phyloP scores from a whole-genome alignment of 208 protist genomes.

The Trypanosoma scelopori region DNA sequence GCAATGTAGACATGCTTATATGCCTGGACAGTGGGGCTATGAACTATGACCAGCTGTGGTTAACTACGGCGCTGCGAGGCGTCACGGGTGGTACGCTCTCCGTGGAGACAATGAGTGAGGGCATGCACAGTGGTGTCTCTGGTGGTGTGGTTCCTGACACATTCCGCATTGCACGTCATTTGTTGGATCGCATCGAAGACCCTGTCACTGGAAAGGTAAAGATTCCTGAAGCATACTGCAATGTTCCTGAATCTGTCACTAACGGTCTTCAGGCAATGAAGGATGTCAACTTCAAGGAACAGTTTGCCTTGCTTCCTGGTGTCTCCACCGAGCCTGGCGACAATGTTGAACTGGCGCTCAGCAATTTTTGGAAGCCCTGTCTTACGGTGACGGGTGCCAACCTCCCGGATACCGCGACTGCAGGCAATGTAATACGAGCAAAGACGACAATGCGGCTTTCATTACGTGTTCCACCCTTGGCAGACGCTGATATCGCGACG shows the following conservation, averaged over 20 bases:
- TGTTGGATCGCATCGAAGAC: constrained; percentile 94
- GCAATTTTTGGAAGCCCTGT: constrained; percentile 92
- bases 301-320: constrained; percentile 46
- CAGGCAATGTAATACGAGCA: constrained; percentile 94
- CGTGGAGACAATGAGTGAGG: constrained; percentile 82
- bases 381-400: constrained; percentile 91
- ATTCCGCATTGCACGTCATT: constrained; percentile 88
- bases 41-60: constrained; percentile 96
- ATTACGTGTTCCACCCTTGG: constrained; percentile 89
- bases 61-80: constrained; percentile 93
- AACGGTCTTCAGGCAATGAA: constrained; percentile 58
- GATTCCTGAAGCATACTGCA: constrained; percentile 74
- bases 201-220: constrained; percentile 87
- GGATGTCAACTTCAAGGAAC: constrained; percentile 55
- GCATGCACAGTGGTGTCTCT: constrained; percentile 91
- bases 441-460: constrained; percentile 92
- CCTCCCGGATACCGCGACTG: constrained; percentile 71
- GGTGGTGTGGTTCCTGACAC: constrained; percentile 94
- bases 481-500: constrained; percentile 50
- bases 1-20: constrained; percentile 88
- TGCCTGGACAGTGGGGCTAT: constrained; percentile 93
- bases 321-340: constrained; percentile 42
- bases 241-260: constrained; percentile 78
- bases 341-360: constrained; percentile 79
- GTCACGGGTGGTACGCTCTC: constrained; percentile 77